Base-by-base conservation (phyloP, 108 stramenopile species). In the Fistulifera pelliculosa region DNA sequence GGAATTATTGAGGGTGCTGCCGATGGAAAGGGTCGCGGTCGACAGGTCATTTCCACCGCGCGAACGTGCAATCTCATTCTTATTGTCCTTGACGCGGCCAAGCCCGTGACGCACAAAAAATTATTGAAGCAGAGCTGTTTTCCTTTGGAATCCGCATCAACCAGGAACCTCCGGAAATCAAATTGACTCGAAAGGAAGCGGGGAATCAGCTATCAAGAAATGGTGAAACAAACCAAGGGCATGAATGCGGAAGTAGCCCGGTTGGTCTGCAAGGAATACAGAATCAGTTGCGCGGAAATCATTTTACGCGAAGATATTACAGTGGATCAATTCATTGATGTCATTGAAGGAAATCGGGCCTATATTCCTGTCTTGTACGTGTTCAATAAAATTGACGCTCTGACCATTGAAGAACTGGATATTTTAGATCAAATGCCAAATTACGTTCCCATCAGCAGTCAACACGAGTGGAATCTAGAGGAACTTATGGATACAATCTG, bases 1-100 rank as follows among this genome's bases (percentile, higher is more conserved):
- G 99, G 99, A 24, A 92, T 99, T 50, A 99, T 99, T 62, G 98
- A 99, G 69, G 98, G 98, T 16, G 97, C 98, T 7, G 96, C 96
- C 45, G 95, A 96, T 69, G 97, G 97, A 24, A 92, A 95, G 54
- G 99, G 99, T 60, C 83, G 96, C 27, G 97, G 97, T 41, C 79
- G 95, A 41, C 95, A 96, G 62, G 95, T 96, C 50, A 95, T 96
- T 73, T 74, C 79, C 26, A 86, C 95, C 1, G 99, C 99, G 3
- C 76, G 96, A 11, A 96, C 96, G 7, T 97, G 96, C 81, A 97
- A 98, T 72, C 62, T 97, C 31, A 91, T 99, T 50, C 64, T 98
- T 19, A 82, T 98, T 48, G 94, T 99, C 14, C 64, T 97, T 49
- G 96, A 98, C 63, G 62, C 90, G 18, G 84, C 63, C 58, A 98